Conservation (phyloP, 352 stramenopile genomes). For the Pythium aristosporum region DNA sequence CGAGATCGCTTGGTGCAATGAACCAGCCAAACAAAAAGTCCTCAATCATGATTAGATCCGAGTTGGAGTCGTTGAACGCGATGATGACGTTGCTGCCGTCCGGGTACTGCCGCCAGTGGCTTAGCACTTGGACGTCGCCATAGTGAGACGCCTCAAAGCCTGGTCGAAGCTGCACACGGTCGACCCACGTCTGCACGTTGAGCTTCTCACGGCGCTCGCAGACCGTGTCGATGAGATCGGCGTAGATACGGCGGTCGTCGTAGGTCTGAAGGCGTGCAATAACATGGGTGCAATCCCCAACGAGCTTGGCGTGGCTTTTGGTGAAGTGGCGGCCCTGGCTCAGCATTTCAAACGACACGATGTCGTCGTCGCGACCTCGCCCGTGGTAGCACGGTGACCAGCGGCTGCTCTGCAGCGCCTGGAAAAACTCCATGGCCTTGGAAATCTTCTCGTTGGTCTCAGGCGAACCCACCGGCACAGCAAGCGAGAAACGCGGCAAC, state of each 20-base stretch:
- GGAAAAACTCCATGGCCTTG: constrained; percentile 63
- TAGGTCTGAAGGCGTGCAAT: constrained; percentile 46
- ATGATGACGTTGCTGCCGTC: constrained; percentile 33
- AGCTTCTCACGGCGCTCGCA: constrained; percentile 41
- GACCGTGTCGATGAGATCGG: constrained; percentile 42
- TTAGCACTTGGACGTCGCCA: constrained; percentile 26
- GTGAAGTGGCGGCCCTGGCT: constrained; percentile 41
- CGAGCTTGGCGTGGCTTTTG: constrained; percentile 52
- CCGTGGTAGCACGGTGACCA: constrained; percentile 34
- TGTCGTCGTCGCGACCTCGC: constrained; percentile 14
- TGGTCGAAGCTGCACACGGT: constrained; percentile 16
- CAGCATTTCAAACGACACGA: constrained; percentile 40
- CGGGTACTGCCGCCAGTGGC: constrained; percentile 35
- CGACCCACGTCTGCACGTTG: constrained; percentile 46
- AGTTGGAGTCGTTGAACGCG: constrained; percentile 30
- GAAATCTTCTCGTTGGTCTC: constrained; percentile 59
- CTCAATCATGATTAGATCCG: constrained; percentile 21
- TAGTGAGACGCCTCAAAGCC: constrained; percentile 14
- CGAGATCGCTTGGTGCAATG: constrained; percentile 17
- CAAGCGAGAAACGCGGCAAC: constrained; percentile 36
- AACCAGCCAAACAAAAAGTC: constrained; percentile 38
- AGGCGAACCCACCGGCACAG: constrained; percentile 33
- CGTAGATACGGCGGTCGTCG: constrained; percentile 52
- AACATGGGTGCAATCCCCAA: constrained; percentile 35
- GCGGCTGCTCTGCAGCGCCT: constrained; percentile 54